Evolutionary conservation across 805 yeast species (phyloP), one percentile per base, ranked within the genome.

Genomic region (Saccharomycopsis oosterbeekiorum): DNA sequence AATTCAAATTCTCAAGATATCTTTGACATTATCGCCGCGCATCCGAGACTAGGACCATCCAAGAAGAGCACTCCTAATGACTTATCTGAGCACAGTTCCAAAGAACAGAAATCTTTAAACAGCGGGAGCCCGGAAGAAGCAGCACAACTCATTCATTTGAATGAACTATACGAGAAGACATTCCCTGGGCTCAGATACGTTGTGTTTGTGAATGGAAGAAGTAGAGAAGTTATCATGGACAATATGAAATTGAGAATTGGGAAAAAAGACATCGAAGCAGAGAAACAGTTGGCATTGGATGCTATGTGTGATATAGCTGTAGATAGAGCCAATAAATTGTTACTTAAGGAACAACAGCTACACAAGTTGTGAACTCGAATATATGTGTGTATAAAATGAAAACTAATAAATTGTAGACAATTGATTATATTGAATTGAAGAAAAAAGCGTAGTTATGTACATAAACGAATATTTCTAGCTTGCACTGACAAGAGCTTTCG

Each of bases 261-360:
- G 1, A 75, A 86, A 59, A 75, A 74, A n/a, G 80, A 85, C 67
- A 77, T 82, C 61, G 69, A 66, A 6, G 59, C 65, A 39, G 97
- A 92, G 70, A 79, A 83, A 61, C 55, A 62, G 9, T 86, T 84
- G 56, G 96, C 96, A 0, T 81, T 89, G 66, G 76, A 84, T 65
- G 97, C 96, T 26, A 89, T 91, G 96, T 89, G 96, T 71, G 96
- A 89, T 71, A 92, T 91, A 61, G 97, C 97, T 0, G 67, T 79
- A 29, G 97, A 90, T 73, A 77, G 97, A 62, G 85, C 85, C 0
- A 65, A 65, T n/a, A 86, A 85, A 68, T 69, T 83, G 56, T 47
- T 21, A 47, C 15, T 26, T 5, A 47, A 75, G 11, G 29, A 56
- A 9, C 26, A 11, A 21, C 26, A 24, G 2, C 34, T 8, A 19